Base-by-base conservation (phyloP, 352 stramenopile genomes). In the Peronosclerospora sorghi region DNA sequence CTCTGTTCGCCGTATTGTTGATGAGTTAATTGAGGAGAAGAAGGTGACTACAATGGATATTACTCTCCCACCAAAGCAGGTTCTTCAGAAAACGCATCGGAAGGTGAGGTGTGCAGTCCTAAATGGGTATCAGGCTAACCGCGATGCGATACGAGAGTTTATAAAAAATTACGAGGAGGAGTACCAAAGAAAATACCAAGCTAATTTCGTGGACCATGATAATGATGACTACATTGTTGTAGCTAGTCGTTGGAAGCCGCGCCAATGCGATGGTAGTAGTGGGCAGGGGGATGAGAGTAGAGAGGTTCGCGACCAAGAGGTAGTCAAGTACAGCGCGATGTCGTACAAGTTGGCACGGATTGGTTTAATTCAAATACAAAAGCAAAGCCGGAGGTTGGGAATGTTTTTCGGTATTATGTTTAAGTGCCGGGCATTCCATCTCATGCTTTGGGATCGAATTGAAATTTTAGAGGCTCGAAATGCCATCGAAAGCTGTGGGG, bases 321-420 rank as follows among this genome's bases (percentile, higher is more conserved):
- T 87, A 29, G 55, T 87, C 17, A 77, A 72, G 28, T 87, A 85
- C 43, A 68, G 51, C 14, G 66, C 69, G 0, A 45, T 58, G 4
- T 83, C 73, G 26, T 89, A 85, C 54, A 85, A 84, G 44, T 26
- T 71, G 9, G 68, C 72, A 15, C 72, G 76, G 4, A 50, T 79
- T 42, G 60, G 80, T 13, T 42, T 84, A 17, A 59, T 59, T 4
- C 74, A 71, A 32, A 48, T 82, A 2, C 65, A 75, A 44, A 84
- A 84, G 45, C 79, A 91, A 64, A 68, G 60, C 15, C 71, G 75
- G n/a, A 56, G 65, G 12, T 56, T 91, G 8, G 79, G 79, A 7
- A 81, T 79, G 57, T 75, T 74, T 51, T 83, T 85, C 18, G 79
- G 79, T 0, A 71, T 79, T 30, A 54, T 88, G 47, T 86, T 76